Evolutionary conservation across 768 basidiomycete genomes (phyloP).

Genomic region (Suillus occidentalis): DNA sequence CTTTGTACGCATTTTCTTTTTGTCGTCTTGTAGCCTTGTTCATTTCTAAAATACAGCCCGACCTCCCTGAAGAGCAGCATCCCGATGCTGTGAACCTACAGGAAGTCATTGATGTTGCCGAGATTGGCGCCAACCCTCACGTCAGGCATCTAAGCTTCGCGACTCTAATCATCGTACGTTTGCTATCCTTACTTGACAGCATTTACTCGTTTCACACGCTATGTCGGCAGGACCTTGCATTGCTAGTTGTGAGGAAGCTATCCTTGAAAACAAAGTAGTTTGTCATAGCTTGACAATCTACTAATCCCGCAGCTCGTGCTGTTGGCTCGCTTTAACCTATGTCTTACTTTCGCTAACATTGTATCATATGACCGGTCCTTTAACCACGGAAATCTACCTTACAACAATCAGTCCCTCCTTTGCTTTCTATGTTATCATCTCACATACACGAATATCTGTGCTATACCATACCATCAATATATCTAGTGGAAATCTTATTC

Average conservation of each 20-base stretch:
- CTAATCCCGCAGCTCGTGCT: neutral
- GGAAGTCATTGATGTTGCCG: neutral
- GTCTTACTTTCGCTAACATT: neutral
- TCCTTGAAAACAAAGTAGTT: neutral
- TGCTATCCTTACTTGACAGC: neutral
- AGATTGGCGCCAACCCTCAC: neutral
- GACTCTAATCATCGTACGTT: conserved; percentile 7
- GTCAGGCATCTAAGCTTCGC: neutral
- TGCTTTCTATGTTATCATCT: neutral
- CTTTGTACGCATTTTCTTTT: neutral
- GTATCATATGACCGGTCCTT: neutral
- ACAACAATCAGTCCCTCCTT: neutral
- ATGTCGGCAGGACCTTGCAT: neutral
- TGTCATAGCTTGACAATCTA: neutral
- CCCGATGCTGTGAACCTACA: neutral
- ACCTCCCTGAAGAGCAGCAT: neutral
- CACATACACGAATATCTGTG: neutral
- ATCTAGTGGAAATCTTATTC: neutral
- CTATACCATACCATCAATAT: neutral
- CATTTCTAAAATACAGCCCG: neutral
- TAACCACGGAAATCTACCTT: neutral
- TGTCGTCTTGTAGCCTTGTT: neutral
- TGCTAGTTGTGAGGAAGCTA: neutral
- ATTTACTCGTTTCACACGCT: neutral
- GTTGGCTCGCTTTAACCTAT: neutral